Conservation (phyloP, 805 yeast genomes). For the Starmerella etchellsii region DNA sequence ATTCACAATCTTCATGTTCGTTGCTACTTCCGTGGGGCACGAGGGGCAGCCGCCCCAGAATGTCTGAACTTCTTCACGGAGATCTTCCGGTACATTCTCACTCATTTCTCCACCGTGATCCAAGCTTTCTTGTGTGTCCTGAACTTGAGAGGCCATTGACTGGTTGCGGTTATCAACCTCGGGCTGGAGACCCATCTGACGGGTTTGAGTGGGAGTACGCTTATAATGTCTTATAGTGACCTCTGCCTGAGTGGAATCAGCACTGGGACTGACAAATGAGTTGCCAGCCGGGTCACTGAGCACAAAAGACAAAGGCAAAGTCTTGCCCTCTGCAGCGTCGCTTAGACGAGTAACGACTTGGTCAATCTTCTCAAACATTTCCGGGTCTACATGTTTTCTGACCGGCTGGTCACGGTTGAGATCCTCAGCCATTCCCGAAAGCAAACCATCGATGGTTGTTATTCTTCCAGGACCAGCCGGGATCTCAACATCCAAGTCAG, state of each 20-base stretch:
- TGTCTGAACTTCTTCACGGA: conserved; percentile 81
- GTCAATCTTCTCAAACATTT: conserved; percentile 59
- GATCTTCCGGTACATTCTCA: conserved; percentile 63
- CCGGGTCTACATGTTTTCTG: conserved; percentile 64
- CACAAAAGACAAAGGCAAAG: conserved; percentile 61
- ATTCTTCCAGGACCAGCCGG: conserved; percentile 92
- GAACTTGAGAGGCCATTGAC: conserved; percentile 21
- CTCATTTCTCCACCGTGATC: conserved; percentile 43
- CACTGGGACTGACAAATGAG: conserved; percentile 88
- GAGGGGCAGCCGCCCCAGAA: conserved; percentile 88
- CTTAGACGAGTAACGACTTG: conserved; percentile 49
- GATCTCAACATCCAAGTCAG: conserved; percentile 80
- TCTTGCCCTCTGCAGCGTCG: conserved; percentile 50
- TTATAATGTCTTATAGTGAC: conserved; percentile 76
- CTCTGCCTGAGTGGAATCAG: conserved; percentile 23
- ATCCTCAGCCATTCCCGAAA: conserved; percentile 73
- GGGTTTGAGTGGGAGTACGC: conserved; percentile 82
- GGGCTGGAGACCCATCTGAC: conserved; percentile 52
- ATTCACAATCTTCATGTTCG: conserved; percentile 92
- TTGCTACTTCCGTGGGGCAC: conserved; percentile 68
- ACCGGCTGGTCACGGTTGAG: conserved; percentile 67
- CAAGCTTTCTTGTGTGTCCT: conserved; percentile 22
- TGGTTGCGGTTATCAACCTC: conserved; percentile 32
- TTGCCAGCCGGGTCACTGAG: conserved; percentile 94
- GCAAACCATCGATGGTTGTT: conserved; percentile 81